Base-by-base conservation (phyloP, 768 basidiomycete genomes). In the Collybiopsis confluens region DNA sequence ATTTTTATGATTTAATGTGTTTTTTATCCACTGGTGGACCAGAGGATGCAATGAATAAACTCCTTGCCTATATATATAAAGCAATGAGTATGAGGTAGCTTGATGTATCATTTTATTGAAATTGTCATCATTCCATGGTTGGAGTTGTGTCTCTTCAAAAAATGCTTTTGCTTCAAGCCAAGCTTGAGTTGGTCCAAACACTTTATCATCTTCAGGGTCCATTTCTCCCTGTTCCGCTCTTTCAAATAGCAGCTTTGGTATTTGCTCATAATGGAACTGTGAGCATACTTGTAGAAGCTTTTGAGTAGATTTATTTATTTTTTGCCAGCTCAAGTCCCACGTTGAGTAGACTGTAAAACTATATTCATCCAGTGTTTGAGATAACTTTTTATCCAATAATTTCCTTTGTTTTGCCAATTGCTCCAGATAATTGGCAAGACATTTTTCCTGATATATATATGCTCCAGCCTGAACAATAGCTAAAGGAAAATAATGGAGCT, bases 301-400 rank as follows among this genome's bases (percentile, higher is more conserved):
- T 38, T 37, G 44, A 13, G 20, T 27, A 4, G 18, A 7, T 18
- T 30, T 20, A 54, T 26, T 38, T 1, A 54, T 42, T 11, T 38
- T 9, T n/a, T 37, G 27, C 42, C 45, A 54, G 43, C 52, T 54
- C 26, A 54, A 18, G n/a, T 54, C 28, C 42, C 33, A 46, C 4
- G 52, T 45, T 16, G 30, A 20, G 38, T 45, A 54, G 15, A 54
- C 28, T 20, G 52, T 33, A 2, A 23, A 11, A 1, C 7, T 0
- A 45, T 54, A 45, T 20, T n/a, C 20, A 36, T 54, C 36, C 8
- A 11, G n/a, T 4, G 33, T 7, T 18, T 54, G 52, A 3, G 5
- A 6, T 33, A 20, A 6, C 10, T 45, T 21, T 11, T 44, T 37
- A 3, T 10, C 2, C 42, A 54, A 35, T 1, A 37, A 15, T 18